Evolutionary conservation across 768 basidiomycete species (phyloP), one percentile per base, ranked within the genome.

Genomic region (Kwoniella heveanensis): DNA sequence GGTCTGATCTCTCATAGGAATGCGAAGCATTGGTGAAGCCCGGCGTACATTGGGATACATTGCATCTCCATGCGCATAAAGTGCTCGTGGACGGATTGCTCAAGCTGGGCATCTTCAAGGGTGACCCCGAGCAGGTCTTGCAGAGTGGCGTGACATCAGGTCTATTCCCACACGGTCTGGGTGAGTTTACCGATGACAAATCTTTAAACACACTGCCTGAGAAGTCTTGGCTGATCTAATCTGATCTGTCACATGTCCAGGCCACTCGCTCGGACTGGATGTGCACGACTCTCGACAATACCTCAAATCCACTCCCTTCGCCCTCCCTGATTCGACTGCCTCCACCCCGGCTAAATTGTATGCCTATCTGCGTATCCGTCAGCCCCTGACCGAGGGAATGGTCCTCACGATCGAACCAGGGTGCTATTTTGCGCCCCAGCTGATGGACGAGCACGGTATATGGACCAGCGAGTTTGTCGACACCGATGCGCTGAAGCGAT

Each of bases 251-350:
- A 30, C 32, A 30, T 39, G 21, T 26, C 5, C 90, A 39, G 92
- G 92, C 0, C 94, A 97, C 77, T 90, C 90, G 6, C 82, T 97
- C 46, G 95, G 95, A 12, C 83, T 96, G 80, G 95, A 98, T 76
- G 93, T 97, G 1, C 95, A 96, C 75, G 94, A 96, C 72, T 90
- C 90, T 1, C 90, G 89, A 85, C 78, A 90, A 87, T 76, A 91
- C 89, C n/a, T 77, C 62, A 9, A 80, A 82, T 17, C 88, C 86
- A 69, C 80, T 79, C 79, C 62, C 73, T 66, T 58, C 19, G 78
- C 36, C 19, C 65, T 81, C 24, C 80, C 81, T 0, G 62, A 65
- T 1, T 46, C 60, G 12, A 73, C 77, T 26, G 58, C 66, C 12
- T 73, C 80, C 1, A 86, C 88, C 67, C 83, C 86, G 50, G 36